phyloP scores from a whole-genome alignment of 108 stramenopile species.

The Cylindrotheca fusiformis region DNA sequence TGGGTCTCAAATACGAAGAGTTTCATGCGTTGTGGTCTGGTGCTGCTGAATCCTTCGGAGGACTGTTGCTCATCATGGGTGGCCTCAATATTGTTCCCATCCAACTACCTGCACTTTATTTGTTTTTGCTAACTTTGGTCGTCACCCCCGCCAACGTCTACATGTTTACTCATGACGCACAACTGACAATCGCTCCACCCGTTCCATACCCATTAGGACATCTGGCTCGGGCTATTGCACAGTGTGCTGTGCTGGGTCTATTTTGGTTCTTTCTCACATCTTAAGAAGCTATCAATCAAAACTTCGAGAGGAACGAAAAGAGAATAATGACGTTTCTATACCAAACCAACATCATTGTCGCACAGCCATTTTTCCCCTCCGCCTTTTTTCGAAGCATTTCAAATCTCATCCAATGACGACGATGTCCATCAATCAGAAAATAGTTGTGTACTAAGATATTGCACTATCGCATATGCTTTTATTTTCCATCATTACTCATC shows the following conservation, averaged over 20 bases:
- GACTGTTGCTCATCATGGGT: conserved; percentile 50
- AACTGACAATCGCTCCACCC: conserved; percentile 43
- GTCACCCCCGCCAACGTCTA: conserved; percentile 90
- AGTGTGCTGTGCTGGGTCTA: conserved; percentile 63
- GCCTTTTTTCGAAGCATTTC: too few species aligned
- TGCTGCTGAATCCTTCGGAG: conserved; percentile 70
- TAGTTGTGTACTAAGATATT: too few species aligned
- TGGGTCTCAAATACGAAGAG: conserved; percentile 66
- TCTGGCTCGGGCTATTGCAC: conserved; percentile 52
- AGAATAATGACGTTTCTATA: too few species aligned
- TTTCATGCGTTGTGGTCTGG: conserved; percentile 88
- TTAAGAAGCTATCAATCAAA: too few species aligned
- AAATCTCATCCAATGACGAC: too few species aligned
- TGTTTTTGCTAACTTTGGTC: conserved; percentile 61
- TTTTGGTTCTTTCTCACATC: conserved; percentile 74
- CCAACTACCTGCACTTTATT: conserved; percentile 45
- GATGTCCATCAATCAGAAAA: too few species aligned
- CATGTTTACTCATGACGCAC: conserved; percentile 87
- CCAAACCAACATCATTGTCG: too few species aligned
- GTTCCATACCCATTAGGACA: conserved; percentile 70
- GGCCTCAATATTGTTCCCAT: conserved; percentile 20
- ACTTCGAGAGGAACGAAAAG: too few species aligned
- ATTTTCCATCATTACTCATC: too few species aligned
- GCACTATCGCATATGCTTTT: too few species aligned
- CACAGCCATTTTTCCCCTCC: too few species aligned